Evolutionary conservation across 768 basidiomycete species (phyloP), one percentile per base, ranked within the genome.

Genomic region (Nidula microcarpa): DNA sequence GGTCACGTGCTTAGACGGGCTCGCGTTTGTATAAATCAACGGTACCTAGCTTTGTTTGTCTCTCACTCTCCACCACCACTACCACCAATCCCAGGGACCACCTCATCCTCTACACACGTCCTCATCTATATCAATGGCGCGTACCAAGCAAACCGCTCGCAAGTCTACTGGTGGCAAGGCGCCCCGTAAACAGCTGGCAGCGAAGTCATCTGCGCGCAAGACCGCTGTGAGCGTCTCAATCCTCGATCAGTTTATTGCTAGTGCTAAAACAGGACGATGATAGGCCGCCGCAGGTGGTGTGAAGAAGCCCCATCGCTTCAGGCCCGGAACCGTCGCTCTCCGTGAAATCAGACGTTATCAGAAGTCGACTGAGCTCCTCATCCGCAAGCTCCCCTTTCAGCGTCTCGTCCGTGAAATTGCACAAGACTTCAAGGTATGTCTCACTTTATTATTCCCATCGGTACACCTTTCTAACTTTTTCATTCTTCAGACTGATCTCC

Each of bases 321-420:
- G 81, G 57, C 82, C 82, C 62, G 82, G 89, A 72, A 91, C 89
- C 52, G 89, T 91, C 71, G 90, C 89, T 50, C 85, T 91, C 58
- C 87, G 90, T 69, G 87, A 90, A 68, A 91, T 91, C 62, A 73
- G 88, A 64, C 76, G 86, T 64, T 90, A 89, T 74, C 88, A 91
- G 71, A 89, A 88, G 73, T 87, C 87, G 54, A 91, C 90, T 44
- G 89, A 90, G 73, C 80, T 91, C 55, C 77, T 91, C 57, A 90
- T 91, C 71, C 77, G 89, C 69, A 90, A 89, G 77, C 83, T 91
- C 57, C 89, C 89, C 50, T 91, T 90, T 85, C 89, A 91, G 71
- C 78, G 88, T 59, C 78, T 91, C 54, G 89, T 90, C 53, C 85
- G 84, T 64, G 80, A 86, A 67, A 85, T 87, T 59, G 83, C 85